Evolutionary conservation across 2,329 filamentous ascomycete genomes (phyloP).

Genomic region (Lecanicillium sp.): DNA sequence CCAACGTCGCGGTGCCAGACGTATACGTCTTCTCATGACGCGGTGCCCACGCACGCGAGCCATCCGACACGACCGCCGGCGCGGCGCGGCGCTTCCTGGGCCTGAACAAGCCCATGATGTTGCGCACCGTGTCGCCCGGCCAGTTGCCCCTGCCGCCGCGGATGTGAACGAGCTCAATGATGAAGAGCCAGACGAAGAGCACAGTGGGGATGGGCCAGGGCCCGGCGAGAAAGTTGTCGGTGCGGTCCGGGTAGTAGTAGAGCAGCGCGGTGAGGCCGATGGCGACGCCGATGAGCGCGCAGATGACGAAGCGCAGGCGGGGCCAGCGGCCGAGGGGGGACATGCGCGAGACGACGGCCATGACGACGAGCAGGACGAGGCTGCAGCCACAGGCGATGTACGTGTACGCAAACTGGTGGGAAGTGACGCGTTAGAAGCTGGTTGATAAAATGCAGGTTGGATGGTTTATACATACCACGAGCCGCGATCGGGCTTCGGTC

Average conservation of each 20-base stretch:
- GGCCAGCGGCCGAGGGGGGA: conserved; percentile 28
- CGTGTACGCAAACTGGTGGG: conserved; percentile 28
- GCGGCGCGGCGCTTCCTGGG: too few relatives aligned
- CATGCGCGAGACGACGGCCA: conserved; percentile 26
- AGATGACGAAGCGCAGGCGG: conserved; percentile 25
- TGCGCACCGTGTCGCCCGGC: neutral
- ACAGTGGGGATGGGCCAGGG: conserved; percentile 30
- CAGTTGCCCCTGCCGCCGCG: conserved; percentile 18
- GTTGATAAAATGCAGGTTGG: neutral
- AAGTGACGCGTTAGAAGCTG: neutral
- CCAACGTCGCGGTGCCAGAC: too few relatives aligned
- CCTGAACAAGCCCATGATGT: neutral
- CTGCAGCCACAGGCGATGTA: conserved; percentile 28
- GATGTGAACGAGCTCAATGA: conserved; percentile 29
- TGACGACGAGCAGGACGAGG: conserved; percentile 26
- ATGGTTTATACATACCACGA: conserved; percentile 29
- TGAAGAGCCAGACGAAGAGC: conserved; percentile 27
- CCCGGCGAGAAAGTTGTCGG: conserved; percentile 21
- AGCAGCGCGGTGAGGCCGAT: conserved; percentile 24
- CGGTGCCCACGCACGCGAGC: too few relatives aligned
- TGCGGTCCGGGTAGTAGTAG: conserved; percentile 17
- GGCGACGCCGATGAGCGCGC: conserved; percentile 25
- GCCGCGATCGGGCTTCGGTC: conserved; percentile 22
- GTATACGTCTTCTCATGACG: too few relatives aligned
- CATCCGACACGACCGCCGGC: too few relatives aligned